Conservation (phyloP, 1,139 yeast species). For the Candida sp. region DNA sequence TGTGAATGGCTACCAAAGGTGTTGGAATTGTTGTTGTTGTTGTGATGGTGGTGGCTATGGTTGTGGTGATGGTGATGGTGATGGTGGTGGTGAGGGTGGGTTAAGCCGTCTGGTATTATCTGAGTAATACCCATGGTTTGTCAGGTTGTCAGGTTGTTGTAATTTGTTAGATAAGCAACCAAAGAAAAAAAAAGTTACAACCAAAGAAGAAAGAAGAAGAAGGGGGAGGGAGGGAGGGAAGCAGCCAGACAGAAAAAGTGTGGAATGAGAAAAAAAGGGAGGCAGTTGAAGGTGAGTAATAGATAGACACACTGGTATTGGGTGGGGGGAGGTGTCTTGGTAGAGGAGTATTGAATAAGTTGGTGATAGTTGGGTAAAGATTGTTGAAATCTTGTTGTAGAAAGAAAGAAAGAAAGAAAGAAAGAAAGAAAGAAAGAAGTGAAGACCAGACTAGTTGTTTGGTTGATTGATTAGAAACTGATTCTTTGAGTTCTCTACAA, state of each 20-base stretch:
- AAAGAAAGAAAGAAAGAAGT: neutral
- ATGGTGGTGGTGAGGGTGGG: neutral
- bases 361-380: neutral
- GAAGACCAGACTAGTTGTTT: neutral
- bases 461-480: neutral
- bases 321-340: no score
- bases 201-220: slow-evolving; percentile 2
- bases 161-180: neutral
- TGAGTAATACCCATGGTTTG: slow-evolving; percentile 6
- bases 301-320: neutral
- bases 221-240: slow-evolving; percentile 1
- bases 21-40: neutral
- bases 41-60: neutral
- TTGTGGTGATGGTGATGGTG: neutral
- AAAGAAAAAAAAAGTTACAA: neutral
- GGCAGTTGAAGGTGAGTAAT: neutral
- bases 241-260: neutral
- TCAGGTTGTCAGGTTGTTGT: neutral
- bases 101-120: neutral
- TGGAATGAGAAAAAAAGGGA: neutral
- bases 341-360: neutral
- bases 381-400: no score
- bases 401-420: no score
- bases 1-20: neutral
- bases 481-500: neutral